phyloP scores from a whole-genome alignment of 169 alveolate genomes.

The Cryptosporidium felis region DNA sequence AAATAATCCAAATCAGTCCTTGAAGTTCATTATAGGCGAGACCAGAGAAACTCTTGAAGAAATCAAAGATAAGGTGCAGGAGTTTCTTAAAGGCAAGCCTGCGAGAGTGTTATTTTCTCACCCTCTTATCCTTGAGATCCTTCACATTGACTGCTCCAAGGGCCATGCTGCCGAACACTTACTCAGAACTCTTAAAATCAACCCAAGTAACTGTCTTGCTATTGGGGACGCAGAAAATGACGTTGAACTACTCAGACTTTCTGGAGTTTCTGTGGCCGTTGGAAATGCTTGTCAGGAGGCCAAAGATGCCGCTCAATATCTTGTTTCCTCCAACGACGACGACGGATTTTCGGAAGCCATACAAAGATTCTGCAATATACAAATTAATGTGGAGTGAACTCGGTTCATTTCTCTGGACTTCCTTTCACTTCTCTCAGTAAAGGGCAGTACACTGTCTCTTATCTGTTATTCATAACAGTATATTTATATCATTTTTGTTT shows the following conservation, averaged over 20 bases:
- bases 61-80: conserved; percentile 68
- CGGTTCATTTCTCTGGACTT: background rate
- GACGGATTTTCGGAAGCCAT: conserved; percentile 72
- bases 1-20: conserved; percentile 10
- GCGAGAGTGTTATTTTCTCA: conserved; percentile 75
- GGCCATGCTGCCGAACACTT: conserved; percentile 79
- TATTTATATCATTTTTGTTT: too few relatives aligned
- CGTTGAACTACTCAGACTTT: conserved; percentile 76
- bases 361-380: conserved; percentile 68
- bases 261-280: conserved; percentile 78
- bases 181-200: conserved; percentile 72
- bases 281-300: conserved; percentile 78
- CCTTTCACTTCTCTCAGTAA: background rate
- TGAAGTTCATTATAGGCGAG: conserved; percentile 62
- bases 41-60: conserved; percentile 60
- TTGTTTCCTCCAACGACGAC: conserved; percentile 73
- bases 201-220: conserved; percentile 75
- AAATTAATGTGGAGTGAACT: conserved; percentile 16
- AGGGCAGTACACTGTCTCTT: too few relatives aligned
- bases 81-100: conserved; percentile 71
- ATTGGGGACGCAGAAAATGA: conserved; percentile 85
- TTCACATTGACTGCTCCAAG: conserved; percentile 75
- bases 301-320: conserved; percentile 75
- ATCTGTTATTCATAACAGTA: too few relatives aligned
- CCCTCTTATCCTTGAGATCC: conserved; percentile 77